Base-by-base conservation (phyloP, 768 basidiomycete genomes). In the Hygrophoropsis aurantiaca region DNA sequence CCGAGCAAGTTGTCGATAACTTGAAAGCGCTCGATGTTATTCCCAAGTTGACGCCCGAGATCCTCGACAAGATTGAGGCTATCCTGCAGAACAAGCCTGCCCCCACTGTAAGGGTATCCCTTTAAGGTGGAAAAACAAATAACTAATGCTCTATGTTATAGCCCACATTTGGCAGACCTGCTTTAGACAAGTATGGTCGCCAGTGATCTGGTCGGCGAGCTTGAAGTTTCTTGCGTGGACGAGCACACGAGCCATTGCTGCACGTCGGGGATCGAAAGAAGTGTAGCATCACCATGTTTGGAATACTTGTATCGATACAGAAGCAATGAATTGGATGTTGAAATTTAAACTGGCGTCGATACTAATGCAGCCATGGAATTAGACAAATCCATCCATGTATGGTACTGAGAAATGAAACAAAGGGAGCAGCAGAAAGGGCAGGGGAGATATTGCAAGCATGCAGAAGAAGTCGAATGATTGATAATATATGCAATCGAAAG, bases 21-120 rank as follows among this genome's bases (percentile, higher is more conserved):
- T 55, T 80, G 46, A 69, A 72, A 55, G 79, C 81, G 5, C 59
- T 84, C 48, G 71, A 80, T 5, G 59, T 81, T 44, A 64, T 80
- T 52, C 74, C 75, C 26, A 81, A 80, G 63, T 54, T 82, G 25
- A 80, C 78, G 7, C 68, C 73, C 11, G 74, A 80, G 42, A 54
- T 84, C 36, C 44, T 76, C 24, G 60, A 68, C 32, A 74, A 76
- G 62, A 75, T 84, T 37, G 81, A 84, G 44, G 60, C 61, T 5
- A 77, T 83, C 48, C 57, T 83, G 38, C 65, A 71, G 59, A 74
- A 64, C 73, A 66, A 58, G 46, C 64, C 66, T 18, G 44, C 56
- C 3, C 44, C 59, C 2, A 53, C 57, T 5, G 70, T 71, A 42
- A 55, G 70, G 43, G 21, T 20, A 19, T 13, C 37, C 13, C 37